A percentile compares a stretch with the other conserved stretches of the same genome.
Conservation (phyloP, 2,329 filamentous ascomycete species). For the Colletotrichum sp. region DNA sequence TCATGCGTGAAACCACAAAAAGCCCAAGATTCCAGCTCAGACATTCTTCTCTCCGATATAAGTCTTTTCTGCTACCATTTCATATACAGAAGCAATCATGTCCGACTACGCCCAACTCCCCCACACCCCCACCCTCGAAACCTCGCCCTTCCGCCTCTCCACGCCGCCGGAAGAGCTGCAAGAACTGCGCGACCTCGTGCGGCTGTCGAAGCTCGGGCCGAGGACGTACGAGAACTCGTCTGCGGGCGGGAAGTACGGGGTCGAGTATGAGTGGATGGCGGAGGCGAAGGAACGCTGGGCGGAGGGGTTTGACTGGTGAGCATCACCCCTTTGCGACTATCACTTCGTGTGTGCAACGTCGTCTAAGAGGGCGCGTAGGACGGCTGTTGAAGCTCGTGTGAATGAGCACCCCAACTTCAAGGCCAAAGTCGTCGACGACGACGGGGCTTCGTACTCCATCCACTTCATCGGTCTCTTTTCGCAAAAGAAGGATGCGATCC, state of each 20-base stretch:
- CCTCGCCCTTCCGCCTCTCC: not conserved
- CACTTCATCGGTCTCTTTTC: not conserved
- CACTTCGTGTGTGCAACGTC: not conserved
- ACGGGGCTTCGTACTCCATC: not conserved
- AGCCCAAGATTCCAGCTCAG: accelerated
- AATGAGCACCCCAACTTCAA: not conserved
- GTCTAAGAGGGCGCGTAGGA: not conserved
- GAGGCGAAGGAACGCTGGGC: not conserved
- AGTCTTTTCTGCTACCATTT: too few species aligned
- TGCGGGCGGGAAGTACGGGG: not conserved
- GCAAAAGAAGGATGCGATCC: not conserved
- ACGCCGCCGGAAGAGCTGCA: not conserved
- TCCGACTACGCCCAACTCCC: not conserved
- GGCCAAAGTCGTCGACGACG: not conserved
- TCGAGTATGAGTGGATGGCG: not conserved
- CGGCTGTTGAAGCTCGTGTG: not conserved
- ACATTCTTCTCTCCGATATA: not conserved
- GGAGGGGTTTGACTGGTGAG: not conserved
- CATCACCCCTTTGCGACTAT: too few species aligned
- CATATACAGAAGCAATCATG: not conserved
- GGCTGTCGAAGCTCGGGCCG: not conserved
- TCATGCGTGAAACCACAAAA: not conserved
- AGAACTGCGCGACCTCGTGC: not conserved
- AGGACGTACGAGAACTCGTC: not conserved
- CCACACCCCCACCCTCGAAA: not conserved